Conservation (phyloP, 228 moss, liverwort and hornwort genomes). For the Sphagnum fallax region DNA sequence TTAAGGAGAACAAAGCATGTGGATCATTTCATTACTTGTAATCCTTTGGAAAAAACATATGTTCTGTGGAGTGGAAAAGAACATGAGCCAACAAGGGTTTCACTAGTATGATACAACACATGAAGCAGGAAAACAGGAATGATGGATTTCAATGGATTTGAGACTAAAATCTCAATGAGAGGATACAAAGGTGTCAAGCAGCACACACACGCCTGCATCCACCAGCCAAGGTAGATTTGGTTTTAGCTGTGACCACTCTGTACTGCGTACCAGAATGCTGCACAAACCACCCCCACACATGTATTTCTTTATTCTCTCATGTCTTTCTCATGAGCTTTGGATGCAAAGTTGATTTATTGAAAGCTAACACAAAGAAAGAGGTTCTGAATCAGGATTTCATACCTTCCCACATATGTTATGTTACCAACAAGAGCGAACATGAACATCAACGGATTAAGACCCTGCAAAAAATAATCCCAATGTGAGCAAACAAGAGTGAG, state of each 20-base stretch:
- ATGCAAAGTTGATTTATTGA: too few relatives aligned
- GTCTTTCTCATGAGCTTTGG: too few relatives aligned
- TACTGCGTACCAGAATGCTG: slow-evolving; percentile 75
- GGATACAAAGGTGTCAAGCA: slow-evolving; percentile 78
- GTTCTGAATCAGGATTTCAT: not conserved
- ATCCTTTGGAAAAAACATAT: too few relatives aligned
- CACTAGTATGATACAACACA: too few relatives aligned
- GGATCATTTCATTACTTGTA: not conserved
- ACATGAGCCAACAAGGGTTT: too few relatives aligned
- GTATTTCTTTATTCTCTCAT: too few relatives aligned
- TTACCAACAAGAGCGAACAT: slow-evolving; percentile 78
- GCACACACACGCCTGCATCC: slow-evolving; percentile 66
- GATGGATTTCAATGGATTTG: too few relatives aligned
- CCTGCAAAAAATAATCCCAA: slow-evolving; percentile 23
- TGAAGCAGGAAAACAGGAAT: too few relatives aligned
- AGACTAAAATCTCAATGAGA: slow-evolving; percentile 1
- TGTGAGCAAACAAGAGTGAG: too few relatives aligned
- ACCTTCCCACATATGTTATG: slow-evolving; percentile 76
- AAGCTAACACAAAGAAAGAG: too few relatives aligned
- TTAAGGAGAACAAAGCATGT: not conserved
- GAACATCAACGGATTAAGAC: slow-evolving; percentile 87
- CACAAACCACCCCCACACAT: not conserved
- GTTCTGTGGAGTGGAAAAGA: too few relatives aligned
- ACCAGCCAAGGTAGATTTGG: slow-evolving; percentile 95
- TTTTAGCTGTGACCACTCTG: slow-evolving; percentile 57